Evolutionary conservation across 306 rosid species (phyloP), one percentile per base, ranked within the genome.

Genomic region (Bauhinia variegata): DNA sequence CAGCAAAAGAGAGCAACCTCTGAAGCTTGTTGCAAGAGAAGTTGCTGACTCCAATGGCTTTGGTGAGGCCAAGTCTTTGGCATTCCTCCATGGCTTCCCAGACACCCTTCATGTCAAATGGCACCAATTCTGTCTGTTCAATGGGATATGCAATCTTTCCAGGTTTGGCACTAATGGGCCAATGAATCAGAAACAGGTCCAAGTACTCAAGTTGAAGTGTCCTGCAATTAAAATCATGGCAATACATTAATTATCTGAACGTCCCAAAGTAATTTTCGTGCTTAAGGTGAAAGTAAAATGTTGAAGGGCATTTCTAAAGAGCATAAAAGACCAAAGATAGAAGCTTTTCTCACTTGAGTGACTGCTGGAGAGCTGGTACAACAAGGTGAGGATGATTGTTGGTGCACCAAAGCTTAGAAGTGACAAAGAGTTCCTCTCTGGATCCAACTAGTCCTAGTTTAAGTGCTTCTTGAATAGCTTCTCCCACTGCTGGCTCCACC

Each of bases 61-160:
- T 92, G 9, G 97, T 75, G 70, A 92, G 96, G n/a, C 96, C 96
- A 17, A 89, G 82, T 17, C 47, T 83, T 50, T 87, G 75, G 68
- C 89, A 82, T 54, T 83, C 88, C 68, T 92, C 96, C 95, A 92
- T 80, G 33, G 78, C 83, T 48, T 54, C 78, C 97, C 97, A 92
- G 9, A 89, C 92, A 7, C 85, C 83, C 48, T 85, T 68, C 23
- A 89, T 11, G 65, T 89, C 96, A 55, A 92, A 78, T 2, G 75
- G 76, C 0, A 77, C 71, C 30, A 78, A 43, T 4, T 67, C 73
- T 1, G 84, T 73, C 38, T 71, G 67, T 2, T 76, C 85, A 43
- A 80, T 68, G 2, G 91, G 88, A 58, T 80, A 80, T 0, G 71
- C 64, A 5, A 80, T 78, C 52, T 67, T 78, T 14, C 81, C 85